Percentiles rank a stretch among this genome's conserved stretches.
Evolutionary conservation across 2,329 filamentous ascomycete genomes (phyloP).

Genomic region (Magnaporthiopsis incrustans): DNA sequence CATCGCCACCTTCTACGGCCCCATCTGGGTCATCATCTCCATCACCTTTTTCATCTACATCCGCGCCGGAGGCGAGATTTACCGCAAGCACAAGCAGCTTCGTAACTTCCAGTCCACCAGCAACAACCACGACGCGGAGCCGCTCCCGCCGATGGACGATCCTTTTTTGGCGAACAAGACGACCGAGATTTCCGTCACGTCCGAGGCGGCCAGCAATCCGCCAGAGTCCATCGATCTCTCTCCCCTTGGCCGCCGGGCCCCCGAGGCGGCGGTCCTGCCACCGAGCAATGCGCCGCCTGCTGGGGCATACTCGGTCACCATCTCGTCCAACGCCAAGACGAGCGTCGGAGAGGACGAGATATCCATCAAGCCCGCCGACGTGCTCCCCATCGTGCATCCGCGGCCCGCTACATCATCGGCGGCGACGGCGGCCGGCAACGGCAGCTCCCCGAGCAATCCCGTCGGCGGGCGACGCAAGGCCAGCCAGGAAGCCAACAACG

Average conservation of each 20-base stretch:
- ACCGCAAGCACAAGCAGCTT: slow-evolving; percentile 56
- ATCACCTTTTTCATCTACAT: slow-evolving; percentile 59
- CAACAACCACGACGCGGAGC: slow-evolving; percentile 32
- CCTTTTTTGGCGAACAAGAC: slow-evolving; percentile 44
- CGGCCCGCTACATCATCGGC: background rate
- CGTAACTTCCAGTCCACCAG: slow-evolving; percentile 41
- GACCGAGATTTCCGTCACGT: slow-evolving; percentile 57
- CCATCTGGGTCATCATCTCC: slow-evolving; percentile 57
- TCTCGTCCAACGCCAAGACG: slow-evolving; percentile 30
- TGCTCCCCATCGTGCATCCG: background rate
- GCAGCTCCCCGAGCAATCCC: slow-evolving; percentile 3
- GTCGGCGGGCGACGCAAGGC: slow-evolving; percentile 24
- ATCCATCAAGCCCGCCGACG: slow-evolving; percentile 17
- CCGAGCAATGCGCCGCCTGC: slow-evolving; percentile 10
- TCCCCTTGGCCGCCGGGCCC: slow-evolving; percentile 19
- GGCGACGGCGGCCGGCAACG: slow-evolving; percentile 7
- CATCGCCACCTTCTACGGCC: slow-evolving; percentile 66
- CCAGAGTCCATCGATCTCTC: slow-evolving; percentile 22
- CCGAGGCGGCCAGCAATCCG: slow-evolving; percentile 31
- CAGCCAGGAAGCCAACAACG: slow-evolving; percentile 48
- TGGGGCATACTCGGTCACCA: slow-evolving; percentile 40
- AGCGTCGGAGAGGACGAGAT: slow-evolving; percentile 12
- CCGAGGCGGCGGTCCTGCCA: slow-evolving; percentile 9
- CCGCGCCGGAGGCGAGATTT: slow-evolving; percentile 58
- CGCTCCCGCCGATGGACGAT: slow-evolving; percentile 30